Percentiles rank a stretch among this genome's conserved stretches.
These are phyloP conservation scores for Usnea hakonensis DNA, from an alignment of 495 filamentous ascomycete genomes.

Conservation along the genomic window DNA sequence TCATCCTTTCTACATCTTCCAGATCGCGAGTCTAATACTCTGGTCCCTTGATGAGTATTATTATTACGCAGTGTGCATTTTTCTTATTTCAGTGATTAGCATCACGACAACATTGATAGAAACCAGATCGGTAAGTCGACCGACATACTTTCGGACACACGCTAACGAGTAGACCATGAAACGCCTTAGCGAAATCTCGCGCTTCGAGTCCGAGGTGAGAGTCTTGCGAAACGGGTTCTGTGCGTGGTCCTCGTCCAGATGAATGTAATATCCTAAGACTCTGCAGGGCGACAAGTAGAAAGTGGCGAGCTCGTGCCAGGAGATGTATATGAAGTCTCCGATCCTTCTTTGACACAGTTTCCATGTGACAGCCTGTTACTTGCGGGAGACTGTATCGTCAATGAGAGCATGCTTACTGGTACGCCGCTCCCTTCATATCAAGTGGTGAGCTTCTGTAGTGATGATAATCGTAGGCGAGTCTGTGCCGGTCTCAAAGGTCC, in stretches of 20 bases:
- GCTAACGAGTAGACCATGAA: constrained; percentile 64
- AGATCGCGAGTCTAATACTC: constrained; percentile 86
- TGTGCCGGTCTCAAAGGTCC: constrained; percentile 88
- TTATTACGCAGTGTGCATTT: constrained; percentile 94
- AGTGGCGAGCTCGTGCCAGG: constrained; percentile 89
- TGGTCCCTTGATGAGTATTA: constrained; percentile 97
- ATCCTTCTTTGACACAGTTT: constrained; percentile 87
- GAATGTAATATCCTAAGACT: background rate
- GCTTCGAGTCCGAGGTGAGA: constrained; percentile 90
- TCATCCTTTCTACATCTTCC: constrained; percentile 97
- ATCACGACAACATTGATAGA: constrained; percentile 85
- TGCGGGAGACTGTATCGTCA: constrained; percentile 95
- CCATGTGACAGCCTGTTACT: constrained; percentile 90
- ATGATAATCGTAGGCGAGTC: constrained; percentile 63
- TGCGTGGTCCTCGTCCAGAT: constrained; percentile 36
- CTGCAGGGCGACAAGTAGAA: constrained; percentile 69
- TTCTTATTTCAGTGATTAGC: constrained; percentile 86
- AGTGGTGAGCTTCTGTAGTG: constrained; percentile 14
- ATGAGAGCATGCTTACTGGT: constrained; percentile 98
- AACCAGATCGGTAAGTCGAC: constrained; percentile 62
- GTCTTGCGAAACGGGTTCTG: constrained; percentile 93
- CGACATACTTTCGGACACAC: background rate
- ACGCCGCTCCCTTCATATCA: constrained; percentile 18
- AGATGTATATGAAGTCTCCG: constrained; percentile 95
- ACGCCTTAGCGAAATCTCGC: constrained; percentile 82